A percentile compares a stretch with the other conserved stretches of the same genome.
These are phyloP conservation scores for Sequoia sempervirens DNA, from an alignment of 75 land plant species.

Conservation along the genomic window DNA sequence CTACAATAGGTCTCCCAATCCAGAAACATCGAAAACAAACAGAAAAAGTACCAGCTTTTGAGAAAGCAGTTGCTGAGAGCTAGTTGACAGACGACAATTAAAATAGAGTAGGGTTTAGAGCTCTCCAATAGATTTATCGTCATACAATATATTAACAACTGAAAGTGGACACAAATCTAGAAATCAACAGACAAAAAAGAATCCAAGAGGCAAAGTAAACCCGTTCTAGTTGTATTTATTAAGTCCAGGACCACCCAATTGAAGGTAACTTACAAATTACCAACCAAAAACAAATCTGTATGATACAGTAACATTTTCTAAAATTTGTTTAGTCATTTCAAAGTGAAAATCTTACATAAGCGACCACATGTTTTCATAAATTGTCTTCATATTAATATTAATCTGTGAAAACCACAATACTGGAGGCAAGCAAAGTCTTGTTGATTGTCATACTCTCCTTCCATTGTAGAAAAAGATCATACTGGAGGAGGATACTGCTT, in stretches of 20 bases:
- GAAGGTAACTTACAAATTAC: neutral
- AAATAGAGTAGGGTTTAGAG: neutral
- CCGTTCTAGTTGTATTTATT: neutral
- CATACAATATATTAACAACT: neutral
- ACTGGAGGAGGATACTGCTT: conserved; percentile 50
- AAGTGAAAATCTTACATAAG: neutral
- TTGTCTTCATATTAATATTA: neutral
- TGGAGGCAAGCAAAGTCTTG: neutral
- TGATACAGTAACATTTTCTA: neutral
- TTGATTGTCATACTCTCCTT: neutral
- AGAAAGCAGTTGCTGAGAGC: neutral
- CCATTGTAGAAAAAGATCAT: conserved; percentile 5
- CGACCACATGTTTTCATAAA: neutral
- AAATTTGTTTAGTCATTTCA: neutral
- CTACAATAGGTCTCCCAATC: too few species aligned
- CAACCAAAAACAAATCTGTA: neutral
- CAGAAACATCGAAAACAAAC: too few species aligned
- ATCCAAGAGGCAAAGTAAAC: neutral
- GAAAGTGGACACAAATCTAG: neutral
- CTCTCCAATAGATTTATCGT: neutral
- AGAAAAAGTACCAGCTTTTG: neutral
- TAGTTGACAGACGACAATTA: neutral
- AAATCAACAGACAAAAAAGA: neutral
- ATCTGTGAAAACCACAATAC: neutral
- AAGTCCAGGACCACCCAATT: neutral